Evolutionary conservation across 1,139 yeast genomes (phyloP).

Genomic region (Torulaspora pretoriensis): DNA sequence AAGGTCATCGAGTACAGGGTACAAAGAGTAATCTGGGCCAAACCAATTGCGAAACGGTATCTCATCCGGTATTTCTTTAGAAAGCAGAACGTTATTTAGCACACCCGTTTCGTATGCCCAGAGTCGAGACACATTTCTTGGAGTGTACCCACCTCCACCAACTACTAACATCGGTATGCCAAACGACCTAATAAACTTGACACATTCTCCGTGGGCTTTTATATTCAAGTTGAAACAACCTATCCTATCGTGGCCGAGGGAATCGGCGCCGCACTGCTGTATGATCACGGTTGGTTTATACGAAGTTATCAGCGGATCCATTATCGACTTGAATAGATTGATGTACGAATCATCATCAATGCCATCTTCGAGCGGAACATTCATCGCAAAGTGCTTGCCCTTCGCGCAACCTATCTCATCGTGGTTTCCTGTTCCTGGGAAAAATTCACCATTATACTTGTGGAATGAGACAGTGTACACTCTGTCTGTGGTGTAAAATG

Average conservation of each 20-base stretch:
- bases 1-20: constrained; percentile 84
- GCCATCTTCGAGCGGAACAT: constrained; percentile 94
- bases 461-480: constrained; percentile 96
- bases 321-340: constrained; percentile 70
- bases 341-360: constrained; percentile 90
- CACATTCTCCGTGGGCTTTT: constrained; percentile 93
- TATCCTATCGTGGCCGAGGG: constrained; percentile 84
- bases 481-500: constrained; percentile 89
- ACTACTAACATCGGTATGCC: constrained; percentile 85
- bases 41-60: constrained; percentile 85
- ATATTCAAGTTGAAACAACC: constrained; percentile 93
- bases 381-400: constrained; percentile 82
- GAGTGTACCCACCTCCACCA: constrained; percentile 98
- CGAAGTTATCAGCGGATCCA: constrained; percentile 80
- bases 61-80: constrained; percentile 68
- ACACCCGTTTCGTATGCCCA: constrained; percentile 96
- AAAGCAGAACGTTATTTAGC: constrained; percentile 71
- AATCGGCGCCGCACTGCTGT: constrained; percentile 96
- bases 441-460: constrained; percentile 90
- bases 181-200: constrained; percentile 76
- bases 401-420: constrained; percentile 83
- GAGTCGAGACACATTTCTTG: constrained; percentile 86
- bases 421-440: constrained; percentile 92
- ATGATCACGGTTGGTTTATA: constrained; percentile 90
- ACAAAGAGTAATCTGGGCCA: constrained; percentile 87